phyloP scores from a whole-genome alignment of 495 filamentous ascomycete species.

The Pyronema domesticum region DNA sequence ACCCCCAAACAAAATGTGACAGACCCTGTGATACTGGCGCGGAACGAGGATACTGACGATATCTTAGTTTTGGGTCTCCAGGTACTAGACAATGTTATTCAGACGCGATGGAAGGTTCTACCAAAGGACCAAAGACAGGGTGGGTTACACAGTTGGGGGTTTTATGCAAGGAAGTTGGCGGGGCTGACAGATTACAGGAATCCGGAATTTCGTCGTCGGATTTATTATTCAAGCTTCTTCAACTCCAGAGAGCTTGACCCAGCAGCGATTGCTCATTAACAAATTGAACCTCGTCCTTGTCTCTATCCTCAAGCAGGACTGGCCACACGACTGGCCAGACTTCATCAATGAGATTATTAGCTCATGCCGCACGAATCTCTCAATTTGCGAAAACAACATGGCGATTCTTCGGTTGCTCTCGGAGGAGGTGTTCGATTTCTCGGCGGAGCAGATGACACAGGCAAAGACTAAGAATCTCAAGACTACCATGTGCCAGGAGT shows the following conservation, averaged over 20 bases:
- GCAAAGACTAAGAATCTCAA: conserved; percentile 89
- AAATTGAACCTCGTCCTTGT: conserved; percentile 96
- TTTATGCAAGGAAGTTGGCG: conserved; percentile 4
- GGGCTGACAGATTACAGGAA: conserved; percentile 39
- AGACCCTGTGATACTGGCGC: neutral
- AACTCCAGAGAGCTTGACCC: conserved; percentile 66
- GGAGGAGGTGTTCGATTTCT: conserved; percentile 97
- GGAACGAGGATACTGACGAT: conserved; percentile 30
- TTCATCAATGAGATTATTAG: conserved; percentile 99
- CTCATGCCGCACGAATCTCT: conserved; percentile 80
- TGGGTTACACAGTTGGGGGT: conserved; percentile 23
- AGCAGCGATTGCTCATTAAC: conserved; percentile 75
- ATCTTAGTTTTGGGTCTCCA: conserved; percentile 71
- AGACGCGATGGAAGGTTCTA: conserved; percentile 96
- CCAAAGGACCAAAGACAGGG: conserved; percentile 90
- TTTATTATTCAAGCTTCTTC: conserved; percentile 87
- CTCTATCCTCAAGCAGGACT: conserved; percentile 96
- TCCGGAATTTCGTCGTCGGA: conserved; percentile 95
- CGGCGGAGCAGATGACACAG: conserved; percentile 95
- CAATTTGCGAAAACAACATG: conserved; percentile 99
- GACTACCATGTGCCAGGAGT: conserved; percentile 94
- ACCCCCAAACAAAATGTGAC: conserved; percentile 88
- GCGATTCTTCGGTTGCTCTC: conserved; percentile 86
- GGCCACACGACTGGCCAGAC: conserved; percentile 99
- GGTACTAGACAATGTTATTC: conserved; percentile 93